phyloP scores from a whole-genome alignment of 108 stramenopile species.

The Parietichytrium sp. region DNA sequence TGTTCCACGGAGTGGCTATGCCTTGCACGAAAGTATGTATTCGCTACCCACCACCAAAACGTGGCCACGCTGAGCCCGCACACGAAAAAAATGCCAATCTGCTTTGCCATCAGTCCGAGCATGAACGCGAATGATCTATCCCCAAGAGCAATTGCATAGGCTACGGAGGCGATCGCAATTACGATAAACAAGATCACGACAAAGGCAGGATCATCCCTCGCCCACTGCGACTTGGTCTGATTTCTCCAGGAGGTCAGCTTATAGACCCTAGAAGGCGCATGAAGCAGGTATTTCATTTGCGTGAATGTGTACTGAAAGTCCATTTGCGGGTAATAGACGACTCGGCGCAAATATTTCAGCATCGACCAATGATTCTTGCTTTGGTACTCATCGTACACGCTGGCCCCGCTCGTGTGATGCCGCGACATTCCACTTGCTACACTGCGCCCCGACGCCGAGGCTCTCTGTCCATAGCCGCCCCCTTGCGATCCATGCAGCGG shows the following conservation, averaged over 20 bases:
- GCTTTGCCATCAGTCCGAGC: constrained; percentile 47
- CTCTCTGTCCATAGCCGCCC: too few relatives aligned
- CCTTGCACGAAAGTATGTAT: constrained; percentile 50
- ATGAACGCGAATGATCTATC: constrained; percentile 51
- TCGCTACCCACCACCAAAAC: constrained; percentile 51
- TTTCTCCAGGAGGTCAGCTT: constrained; percentile 45
- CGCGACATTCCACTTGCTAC: too few relatives aligned
- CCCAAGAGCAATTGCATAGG: constrained; percentile 69
- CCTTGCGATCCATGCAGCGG: too few relatives aligned
- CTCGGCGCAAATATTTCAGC: constrained; percentile 46
- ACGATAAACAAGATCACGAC: constrained; percentile 78
- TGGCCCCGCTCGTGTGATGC: too few relatives aligned
- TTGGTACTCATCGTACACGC: too few relatives aligned
- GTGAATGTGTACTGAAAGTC: constrained; percentile 53
- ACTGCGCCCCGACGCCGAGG: too few relatives aligned
- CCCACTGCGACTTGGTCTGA: constrained; percentile 91
- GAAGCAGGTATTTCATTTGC: constrained; percentile 40
- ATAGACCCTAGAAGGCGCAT: constrained; percentile 44
- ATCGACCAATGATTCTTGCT: constrained; percentile 29
- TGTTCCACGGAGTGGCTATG: constrained; percentile 77
- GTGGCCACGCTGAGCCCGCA: constrained; percentile 58
- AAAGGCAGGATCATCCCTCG: constrained; percentile 96
- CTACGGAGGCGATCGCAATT: constrained; percentile 68
- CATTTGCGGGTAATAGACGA: constrained; percentile 49
- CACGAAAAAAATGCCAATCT: constrained; percentile 57